Evolutionary conservation across 169 alveolate genomes (phyloP).

Genomic region (Plasmodium coatneyi): DNA sequence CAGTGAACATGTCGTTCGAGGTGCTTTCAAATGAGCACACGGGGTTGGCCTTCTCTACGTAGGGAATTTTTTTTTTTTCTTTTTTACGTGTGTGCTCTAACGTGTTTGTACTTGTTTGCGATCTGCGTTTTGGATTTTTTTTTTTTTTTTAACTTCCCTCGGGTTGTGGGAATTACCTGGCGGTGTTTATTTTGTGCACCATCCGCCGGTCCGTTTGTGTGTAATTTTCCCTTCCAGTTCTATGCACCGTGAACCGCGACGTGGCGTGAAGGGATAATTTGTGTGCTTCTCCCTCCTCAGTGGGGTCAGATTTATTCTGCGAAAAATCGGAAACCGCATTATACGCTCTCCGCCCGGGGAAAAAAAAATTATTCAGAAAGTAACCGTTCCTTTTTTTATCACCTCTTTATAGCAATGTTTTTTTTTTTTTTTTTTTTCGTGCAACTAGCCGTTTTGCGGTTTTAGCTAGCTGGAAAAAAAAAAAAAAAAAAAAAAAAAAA

Average conservation of each 20-base stretch:
- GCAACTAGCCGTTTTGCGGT: background rate
- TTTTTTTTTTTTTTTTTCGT: conserved; percentile 12
- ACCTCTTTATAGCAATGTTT: background rate
- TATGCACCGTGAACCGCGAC: background rate
- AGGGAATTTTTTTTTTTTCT: background rate
- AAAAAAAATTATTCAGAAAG: background rate
- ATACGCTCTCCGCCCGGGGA: background rate
- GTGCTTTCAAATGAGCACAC: conserved; percentile 5
- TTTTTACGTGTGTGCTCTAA: background rate
- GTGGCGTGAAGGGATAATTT: background rate
- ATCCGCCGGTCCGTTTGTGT: background rate
- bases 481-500: background rate
- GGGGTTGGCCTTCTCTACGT: background rate
- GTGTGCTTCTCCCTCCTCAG: background rate
- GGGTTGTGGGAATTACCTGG: background rate
- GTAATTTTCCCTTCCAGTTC: background rate
- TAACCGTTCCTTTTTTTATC: background rate
- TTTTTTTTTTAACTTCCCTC: background rate
- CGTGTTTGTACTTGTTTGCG: background rate
- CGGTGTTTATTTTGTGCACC: background rate
- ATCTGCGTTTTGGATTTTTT: background rate
- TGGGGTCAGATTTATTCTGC: background rate
- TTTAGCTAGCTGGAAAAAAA: background rate
- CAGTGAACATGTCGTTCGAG: conserved; percentile 19
- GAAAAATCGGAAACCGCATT: background rate